A percentile compares a stretch with the other conserved stretches of the same genome.
Conservation (phyloP, 2,329 filamentous ascomycete genomes). For the Clarireedia paspali region DNA sequence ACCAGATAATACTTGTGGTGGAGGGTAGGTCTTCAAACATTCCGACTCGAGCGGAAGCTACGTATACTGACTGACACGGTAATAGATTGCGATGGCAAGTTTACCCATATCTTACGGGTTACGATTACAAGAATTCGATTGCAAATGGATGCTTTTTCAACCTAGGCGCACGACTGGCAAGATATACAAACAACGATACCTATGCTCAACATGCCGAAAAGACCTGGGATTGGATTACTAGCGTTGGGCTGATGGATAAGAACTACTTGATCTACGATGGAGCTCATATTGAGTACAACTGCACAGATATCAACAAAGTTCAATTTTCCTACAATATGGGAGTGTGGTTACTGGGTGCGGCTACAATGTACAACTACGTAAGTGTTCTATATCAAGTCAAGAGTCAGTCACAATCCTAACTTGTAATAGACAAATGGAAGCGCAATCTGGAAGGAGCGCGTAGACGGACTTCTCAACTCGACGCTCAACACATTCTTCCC, state of each 20-base stretch:
- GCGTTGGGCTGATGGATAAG: slow-evolving; percentile 49
- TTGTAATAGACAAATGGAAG: slow-evolving; percentile 29
- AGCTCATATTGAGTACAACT: slow-evolving; percentile 37
- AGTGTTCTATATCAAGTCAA: slow-evolving; percentile 43
- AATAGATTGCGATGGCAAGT: slow-evolving; percentile 70
- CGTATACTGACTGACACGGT: too few species aligned
- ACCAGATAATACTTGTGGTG: slow-evolving; percentile 66
- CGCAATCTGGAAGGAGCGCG: slow-evolving; percentile 31
- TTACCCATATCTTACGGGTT: slow-evolving; percentile 50
- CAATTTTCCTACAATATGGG: slow-evolving; percentile 67
- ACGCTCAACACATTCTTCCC: slow-evolving; percentile 33
- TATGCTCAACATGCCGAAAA: slow-evolving; percentile 70
- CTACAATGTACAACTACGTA: slow-evolving; percentile 42
- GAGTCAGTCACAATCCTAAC: background rate
- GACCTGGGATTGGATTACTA: slow-evolving; percentile 58
- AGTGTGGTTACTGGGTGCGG: slow-evolving; percentile 49
- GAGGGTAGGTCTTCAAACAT: slow-evolving; percentile 35
- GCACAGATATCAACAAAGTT: slow-evolving; percentile 45
- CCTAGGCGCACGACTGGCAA: slow-evolving; percentile 60
- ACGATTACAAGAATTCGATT: slow-evolving; percentile 59
- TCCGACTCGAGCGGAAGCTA: too few species aligned
- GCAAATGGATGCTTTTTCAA: slow-evolving; percentile 64
- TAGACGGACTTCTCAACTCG: slow-evolving; percentile 29
- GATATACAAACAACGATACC: slow-evolving; percentile 71
- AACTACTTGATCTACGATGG: slow-evolving; percentile 52